Base-by-base conservation (phyloP, 2,329 filamentous ascomycete species). In the Ceratocystis harringtonii region DNA sequence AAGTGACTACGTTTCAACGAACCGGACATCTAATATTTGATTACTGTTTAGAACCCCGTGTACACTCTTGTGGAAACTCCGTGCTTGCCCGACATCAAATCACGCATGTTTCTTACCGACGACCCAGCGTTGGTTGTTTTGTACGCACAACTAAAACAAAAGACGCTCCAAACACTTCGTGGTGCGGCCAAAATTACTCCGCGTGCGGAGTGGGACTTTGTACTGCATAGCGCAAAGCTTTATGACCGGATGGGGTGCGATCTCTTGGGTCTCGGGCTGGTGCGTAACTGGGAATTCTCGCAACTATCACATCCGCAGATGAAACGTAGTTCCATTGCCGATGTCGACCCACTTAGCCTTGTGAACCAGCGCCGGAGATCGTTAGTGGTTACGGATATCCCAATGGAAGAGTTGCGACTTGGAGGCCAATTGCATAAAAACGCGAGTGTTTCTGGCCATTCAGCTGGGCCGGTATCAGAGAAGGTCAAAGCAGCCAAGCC, bases 181-280 rank as follows among this genome's bases (percentile, higher is more conserved):
- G 92, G 91, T n/a, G 90, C 90, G 5, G 87, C 88, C 0, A 90
- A 90, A 74, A 81, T 96, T 19, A 86, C 85, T 1, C 87, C 89
- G 0, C 83, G 82, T 68, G 85, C 87, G 3, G 92, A 96, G 75
- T 95, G 90, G 89, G 84, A 88, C 41, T 96, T 96, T 72, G 85
- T 96, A 0, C 77, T 95, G 25, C 90, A 94, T 70, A 96, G 90
- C 64, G 90, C 91, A 17, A 81, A 85, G 64, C 78, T 94, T 19
- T 97, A 92, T 72, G 88, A 88, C 73, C 86, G 90, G 7, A 96
- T 94, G 92, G 92, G 94, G 2, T 95, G 94, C 72, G 92, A 96
- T 74, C 75, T 96, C 7, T 81, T 97, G 0, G 94, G 92, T 0
- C 78, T 97, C 3, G 90, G 95, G 71, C 78, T 97, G 5, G 88